These are phyloP conservation scores for Rhexocercosporidium sp. DNA, from an alignment of 2,329 filamentous ascomycete species.

Conservation along the genomic window DNA sequence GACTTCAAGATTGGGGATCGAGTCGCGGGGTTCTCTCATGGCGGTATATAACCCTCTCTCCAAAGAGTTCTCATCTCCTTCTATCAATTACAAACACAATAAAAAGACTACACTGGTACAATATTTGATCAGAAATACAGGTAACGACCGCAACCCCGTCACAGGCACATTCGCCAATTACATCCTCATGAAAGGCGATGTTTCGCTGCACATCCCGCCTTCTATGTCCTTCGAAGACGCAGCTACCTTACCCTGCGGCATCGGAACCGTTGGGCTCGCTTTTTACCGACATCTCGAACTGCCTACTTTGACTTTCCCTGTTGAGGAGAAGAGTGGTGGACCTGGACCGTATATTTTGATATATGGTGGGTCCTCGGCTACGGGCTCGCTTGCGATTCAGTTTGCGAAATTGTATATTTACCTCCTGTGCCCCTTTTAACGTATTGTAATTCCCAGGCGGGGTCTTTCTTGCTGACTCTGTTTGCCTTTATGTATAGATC, in stretches of 20 bases:
- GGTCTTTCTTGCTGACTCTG: constrained; percentile 29
- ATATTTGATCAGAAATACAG: constrained; percentile 3
- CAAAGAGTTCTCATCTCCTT: not conserved
- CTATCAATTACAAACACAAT: not conserved
- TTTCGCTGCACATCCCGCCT: constrained; percentile 50
- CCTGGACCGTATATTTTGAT: constrained; percentile 39
- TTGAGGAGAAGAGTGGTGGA: constrained; percentile 25
- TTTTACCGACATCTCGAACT: constrained; percentile 37
- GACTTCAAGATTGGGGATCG: constrained; percentile 32
- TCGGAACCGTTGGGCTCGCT: constrained; percentile 27
- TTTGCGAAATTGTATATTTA: constrained; percentile 41
- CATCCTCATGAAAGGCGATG: constrained; percentile 43
- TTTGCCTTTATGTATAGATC: constrained; percentile 16
- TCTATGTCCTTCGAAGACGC: constrained; percentile 51
- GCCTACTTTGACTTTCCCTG: constrained; percentile 21
- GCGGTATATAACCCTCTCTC: constrained; percentile 22
- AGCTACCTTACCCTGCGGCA: constrained; percentile 36
- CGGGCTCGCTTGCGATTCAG: constrained; percentile 42
- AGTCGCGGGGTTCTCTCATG: constrained; percentile 30
- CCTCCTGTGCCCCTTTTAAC: constrained; percentile 29
- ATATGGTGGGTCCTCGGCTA: constrained; percentile 40
- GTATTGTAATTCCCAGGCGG: not conserved
- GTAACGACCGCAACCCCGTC: constrained; percentile 28
- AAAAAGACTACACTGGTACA: not conserved
- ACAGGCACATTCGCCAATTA: constrained; percentile 36